Conservation (phyloP, 331 rosid genomes). For the Pyrus hybrid region DNA sequence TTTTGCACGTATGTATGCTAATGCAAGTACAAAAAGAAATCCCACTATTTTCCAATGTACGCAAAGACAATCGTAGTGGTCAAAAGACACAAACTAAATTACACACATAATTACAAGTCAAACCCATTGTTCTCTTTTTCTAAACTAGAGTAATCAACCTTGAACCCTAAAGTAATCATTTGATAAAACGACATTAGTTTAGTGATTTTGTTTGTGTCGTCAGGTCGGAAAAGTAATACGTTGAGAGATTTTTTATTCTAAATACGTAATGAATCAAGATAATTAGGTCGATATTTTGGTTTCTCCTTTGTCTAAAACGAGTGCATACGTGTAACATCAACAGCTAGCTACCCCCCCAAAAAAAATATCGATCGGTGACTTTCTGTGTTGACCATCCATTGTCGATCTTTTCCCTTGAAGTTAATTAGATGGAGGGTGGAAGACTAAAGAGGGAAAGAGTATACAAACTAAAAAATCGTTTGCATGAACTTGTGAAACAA, state of each 20-base stretch:
- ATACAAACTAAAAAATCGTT: background rate
- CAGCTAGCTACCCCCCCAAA: too few species aligned
- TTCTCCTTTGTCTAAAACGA: background rate
- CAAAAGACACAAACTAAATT: background rate
- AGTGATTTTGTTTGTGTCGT: background rate
- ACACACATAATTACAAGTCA: background rate
- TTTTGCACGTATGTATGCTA: background rate
- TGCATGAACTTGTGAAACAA: constrained; percentile 9
- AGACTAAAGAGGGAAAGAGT: background rate
- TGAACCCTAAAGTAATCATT: background rate
- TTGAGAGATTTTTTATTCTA: background rate
- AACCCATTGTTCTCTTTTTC: background rate
- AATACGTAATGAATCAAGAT: background rate
- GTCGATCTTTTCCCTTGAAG: too few species aligned
- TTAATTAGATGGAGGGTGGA: background rate
- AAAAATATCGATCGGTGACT: too few species aligned
- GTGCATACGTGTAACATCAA: too few species aligned
- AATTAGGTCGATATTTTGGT: background rate
- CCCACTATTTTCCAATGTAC: background rate
- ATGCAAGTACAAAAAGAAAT: background rate
- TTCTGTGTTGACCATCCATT: too few species aligned
- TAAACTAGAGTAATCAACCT: background rate
- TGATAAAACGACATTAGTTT: background rate
- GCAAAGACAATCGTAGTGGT: background rate
- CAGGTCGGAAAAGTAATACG: background rate